phyloP scores from a whole-genome alignment of 257 asterid genomes.

The Striga asiatica region DNA sequence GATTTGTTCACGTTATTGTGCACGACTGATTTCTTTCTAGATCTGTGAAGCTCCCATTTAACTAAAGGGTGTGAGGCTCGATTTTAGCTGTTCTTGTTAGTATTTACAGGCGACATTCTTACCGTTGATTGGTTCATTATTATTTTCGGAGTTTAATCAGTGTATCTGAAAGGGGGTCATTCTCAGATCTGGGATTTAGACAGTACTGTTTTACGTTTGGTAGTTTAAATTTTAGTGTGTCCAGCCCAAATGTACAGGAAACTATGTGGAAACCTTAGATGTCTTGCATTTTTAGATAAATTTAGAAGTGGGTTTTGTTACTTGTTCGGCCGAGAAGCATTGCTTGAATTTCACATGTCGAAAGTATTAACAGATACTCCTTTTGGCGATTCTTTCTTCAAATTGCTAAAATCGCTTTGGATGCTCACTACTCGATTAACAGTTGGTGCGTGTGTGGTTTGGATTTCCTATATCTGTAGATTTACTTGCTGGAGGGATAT shows the following conservation, averaged over 20 bases:
- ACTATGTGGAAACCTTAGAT: neutral
- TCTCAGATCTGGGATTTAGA: conserved; percentile 35
- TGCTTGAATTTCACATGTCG: neutral
- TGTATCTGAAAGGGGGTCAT: conserved; percentile 10
- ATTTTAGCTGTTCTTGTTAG: neutral
- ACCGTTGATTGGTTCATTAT: neutral
- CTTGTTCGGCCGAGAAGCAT: neutral
- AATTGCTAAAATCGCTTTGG: neutral
- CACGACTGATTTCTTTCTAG: conserved; percentile 17
- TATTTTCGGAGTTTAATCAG: conserved; percentile 1
- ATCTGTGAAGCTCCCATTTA: conserved; percentile 20
- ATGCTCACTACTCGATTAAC: neutral
- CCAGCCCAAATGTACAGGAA: conserved; percentile 3
- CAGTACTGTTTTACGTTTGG: conserved; percentile 11
- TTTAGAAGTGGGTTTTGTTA: neutral
- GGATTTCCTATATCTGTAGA: neutral
- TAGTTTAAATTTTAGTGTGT: neutral
- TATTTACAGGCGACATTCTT: conserved; percentile 4
- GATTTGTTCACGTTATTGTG: no score
- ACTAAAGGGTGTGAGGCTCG: conserved; percentile 13
- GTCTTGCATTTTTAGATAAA: neutral
- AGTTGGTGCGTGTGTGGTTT: neutral
- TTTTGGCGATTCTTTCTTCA: neutral
- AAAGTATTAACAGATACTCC: neutral
- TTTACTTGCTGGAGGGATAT: neutral